Conservation (phyloP, 2,329 filamentous ascomycete genomes). For the Alternaria angustiovoidea region DNA sequence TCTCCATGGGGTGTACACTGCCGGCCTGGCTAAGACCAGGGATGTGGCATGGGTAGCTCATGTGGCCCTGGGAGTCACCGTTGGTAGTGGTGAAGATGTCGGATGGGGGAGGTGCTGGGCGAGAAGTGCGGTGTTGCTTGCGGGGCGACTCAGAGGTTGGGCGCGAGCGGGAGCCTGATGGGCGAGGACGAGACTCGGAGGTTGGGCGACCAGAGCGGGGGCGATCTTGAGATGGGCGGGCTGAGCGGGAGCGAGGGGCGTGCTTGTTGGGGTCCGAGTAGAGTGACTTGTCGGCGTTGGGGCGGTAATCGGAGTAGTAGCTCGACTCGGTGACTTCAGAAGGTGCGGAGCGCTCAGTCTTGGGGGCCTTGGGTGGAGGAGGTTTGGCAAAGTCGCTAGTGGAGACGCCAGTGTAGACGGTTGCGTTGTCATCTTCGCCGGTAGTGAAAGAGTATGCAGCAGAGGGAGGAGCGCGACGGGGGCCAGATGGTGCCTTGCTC, state of each 20-base stretch:
- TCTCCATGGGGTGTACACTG: slow-evolving; percentile 48
- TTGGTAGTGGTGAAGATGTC: slow-evolving; percentile 53
- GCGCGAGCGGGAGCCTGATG: slow-evolving; percentile 39
- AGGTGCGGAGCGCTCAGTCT: slow-evolving; percentile 19
- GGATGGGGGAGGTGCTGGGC: slow-evolving; percentile 32
- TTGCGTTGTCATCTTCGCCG: slow-evolving; percentile 55
- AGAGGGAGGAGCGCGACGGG: slow-evolving; percentile 47
- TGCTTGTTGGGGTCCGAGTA: slow-evolving; percentile 32
- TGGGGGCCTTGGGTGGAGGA: slow-evolving; percentile 24
- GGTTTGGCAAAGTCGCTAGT: slow-evolving; percentile 48
- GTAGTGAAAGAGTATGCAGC: slow-evolving; percentile 60
- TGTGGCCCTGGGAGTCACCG: slow-evolving; percentile 57
- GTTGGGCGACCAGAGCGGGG: slow-evolving; percentile 16
- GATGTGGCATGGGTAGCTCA: slow-evolving; percentile 65
- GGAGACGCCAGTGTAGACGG: slow-evolving; percentile 52
- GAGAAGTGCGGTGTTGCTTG: slow-evolving; percentile 45
- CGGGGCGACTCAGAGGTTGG: slow-evolving; percentile 45
- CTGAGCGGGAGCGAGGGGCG: slow-evolving; percentile 29
- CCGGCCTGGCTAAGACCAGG: slow-evolving; percentile 58
- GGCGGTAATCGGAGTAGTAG: slow-evolving; percentile 54
- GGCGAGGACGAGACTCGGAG: slow-evolving; percentile 26
- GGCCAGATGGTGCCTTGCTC: slow-evolving; percentile 24
- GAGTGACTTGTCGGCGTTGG: slow-evolving; percentile 44
- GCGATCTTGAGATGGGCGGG: slow-evolving; percentile 22
- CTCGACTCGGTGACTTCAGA: slow-evolving; percentile 44